Evolutionary conservation across 2,329 filamentous ascomycete genomes (phyloP), one percentile per base, ranked within the genome.

Genomic region (Ophiostoma sp.): DNA sequence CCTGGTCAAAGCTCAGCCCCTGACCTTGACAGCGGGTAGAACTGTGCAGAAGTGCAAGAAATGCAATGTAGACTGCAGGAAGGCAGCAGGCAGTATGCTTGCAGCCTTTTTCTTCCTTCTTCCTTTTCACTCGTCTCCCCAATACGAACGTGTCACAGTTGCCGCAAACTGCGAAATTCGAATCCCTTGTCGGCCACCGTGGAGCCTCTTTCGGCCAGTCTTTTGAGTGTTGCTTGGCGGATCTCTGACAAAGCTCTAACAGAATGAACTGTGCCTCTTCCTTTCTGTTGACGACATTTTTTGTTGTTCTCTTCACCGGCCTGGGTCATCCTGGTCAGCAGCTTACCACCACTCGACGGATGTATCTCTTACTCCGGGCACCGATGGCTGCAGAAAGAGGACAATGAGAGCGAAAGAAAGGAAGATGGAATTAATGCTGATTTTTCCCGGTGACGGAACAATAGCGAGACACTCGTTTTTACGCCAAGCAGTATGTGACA

Each of bases 11-110:
- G 61, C 61, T 42, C 61, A 17, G 36, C 33, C 66, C 66, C 66
- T 55, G 66, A 45, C 50, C 48, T 57, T 59, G 68, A 70, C 68
- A 70, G 68, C 33, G 33, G 68, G 50, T 19, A 69, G 31, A 55
- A 36, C n/a, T n/a, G n/a, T n/a, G n/a, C 33, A 36, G 5, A 61
- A 52, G 22, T 39, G 33, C 7, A 63, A 22, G n/a, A 2, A n/a
- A 63, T n/a, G 19, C 31, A 63, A 63, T 12, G 33, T 33, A 42
- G 17, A 22, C 19, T 22, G 19, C 36, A 39, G 31, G 31, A 7
- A 69, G 28, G 28, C n/a, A 28, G n/a, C n/a, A 42, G 3, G 31
- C n/a, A 42, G 28, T 2, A 68, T 68, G 25, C 63, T 15, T 48
- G 36, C n/a, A 64, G 11, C n/a, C 59, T 15, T 64, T 42, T 42